Evolutionary conservation across 2,329 filamentous ascomycete genomes (phyloP), one percentile per base, ranked within the genome.

Genomic region (Alternaria consortialis): DNA sequence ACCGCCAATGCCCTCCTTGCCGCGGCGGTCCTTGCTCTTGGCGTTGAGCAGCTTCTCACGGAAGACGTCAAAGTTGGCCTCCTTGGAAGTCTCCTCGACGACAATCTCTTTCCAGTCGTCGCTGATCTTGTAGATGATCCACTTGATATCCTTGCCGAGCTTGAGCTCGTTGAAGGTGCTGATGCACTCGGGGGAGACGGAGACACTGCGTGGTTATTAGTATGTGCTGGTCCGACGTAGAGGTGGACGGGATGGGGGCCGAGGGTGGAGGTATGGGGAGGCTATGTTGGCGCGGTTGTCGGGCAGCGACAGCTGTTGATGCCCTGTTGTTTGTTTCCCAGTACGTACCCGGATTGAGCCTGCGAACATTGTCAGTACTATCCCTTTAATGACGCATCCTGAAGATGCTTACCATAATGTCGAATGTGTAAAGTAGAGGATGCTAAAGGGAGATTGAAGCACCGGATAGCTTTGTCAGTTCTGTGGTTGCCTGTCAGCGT

Each of bases 41-140:
- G 91, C 89, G 75, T 84, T 87, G 77, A 93, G 79, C 67, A 95
- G 89, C 85, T 90, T 90, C 80, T 92, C 83, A 73, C 91, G 90
- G 86, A 94, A 93, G 67, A 74, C 81, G 60, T 90, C 87, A 84
- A 88, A 94, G 80, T 93, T 88, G 69, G 82, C 82, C 72, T 89
- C 84, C 64, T 82, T 82, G 60, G 88, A 91, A 56, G 87, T 85
- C 79, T 92, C 88, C 81, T 94, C 91, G 73, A 95, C 88, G 61
- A 91, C 89, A 78, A 95, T 93, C 82, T 92, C 82, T 82, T 90
- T 92, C 86, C 89, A 88, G 84, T 93, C 87, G 81, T 94, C 91
- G 68, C 89, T 90, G 79, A 95, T 88, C 86, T 93, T 93, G 89
- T 87, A 94, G 85, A 95, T 88, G 84, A 95, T 90, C 86, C 87